These are phyloP conservation scores for Pythium dissimile DNA, from an alignment of 352 stramenopile genomes.

Conservation along the genomic window DNA sequence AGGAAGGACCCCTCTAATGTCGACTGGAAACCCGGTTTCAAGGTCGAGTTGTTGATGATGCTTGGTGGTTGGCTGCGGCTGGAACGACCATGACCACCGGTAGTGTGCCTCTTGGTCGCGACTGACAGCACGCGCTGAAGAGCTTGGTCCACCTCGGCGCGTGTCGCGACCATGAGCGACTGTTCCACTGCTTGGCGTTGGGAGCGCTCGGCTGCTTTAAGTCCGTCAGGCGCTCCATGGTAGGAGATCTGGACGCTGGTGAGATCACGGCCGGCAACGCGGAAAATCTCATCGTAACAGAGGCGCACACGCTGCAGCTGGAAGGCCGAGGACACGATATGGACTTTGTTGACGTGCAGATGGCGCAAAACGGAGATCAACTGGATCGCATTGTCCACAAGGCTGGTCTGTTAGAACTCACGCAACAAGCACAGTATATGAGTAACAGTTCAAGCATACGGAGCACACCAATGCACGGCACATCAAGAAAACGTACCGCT, in stretches of 20 bases:
- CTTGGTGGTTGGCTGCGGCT: not conserved
- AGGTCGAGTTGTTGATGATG: not conserved
- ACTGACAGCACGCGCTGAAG: conserved; percentile 6
- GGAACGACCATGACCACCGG: not conserved
- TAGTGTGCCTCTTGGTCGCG: too few relatives aligned
- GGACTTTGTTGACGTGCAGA: conserved; percentile 28
- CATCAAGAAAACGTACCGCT: conserved; percentile 24
- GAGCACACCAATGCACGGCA: not conserved
- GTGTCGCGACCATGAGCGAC: conserved; percentile 12
- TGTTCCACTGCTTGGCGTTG: conserved; percentile 24
- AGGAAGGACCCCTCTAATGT: not conserved
- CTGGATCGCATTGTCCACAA: conserved; percentile 36
- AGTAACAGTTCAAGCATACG: not conserved
- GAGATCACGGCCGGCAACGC: conserved; percentile 16
- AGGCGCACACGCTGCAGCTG: conserved; percentile 27
- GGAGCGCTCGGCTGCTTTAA: conserved; percentile 21
- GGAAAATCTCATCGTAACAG: conserved; percentile 32
- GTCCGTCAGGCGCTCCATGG: conserved; percentile 26
- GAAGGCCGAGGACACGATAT: conserved; percentile 37
- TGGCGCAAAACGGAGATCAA: conserved; percentile 29
- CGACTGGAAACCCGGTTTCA: not conserved
- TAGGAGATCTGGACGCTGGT: conserved; percentile 22
- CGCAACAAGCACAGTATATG: not conserved
- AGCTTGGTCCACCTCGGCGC: conserved; percentile 4
- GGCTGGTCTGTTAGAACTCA: conserved; percentile 23